phyloP scores from a whole-genome alignment of 441 rosid species.

The Pelargonium australe region DNA sequence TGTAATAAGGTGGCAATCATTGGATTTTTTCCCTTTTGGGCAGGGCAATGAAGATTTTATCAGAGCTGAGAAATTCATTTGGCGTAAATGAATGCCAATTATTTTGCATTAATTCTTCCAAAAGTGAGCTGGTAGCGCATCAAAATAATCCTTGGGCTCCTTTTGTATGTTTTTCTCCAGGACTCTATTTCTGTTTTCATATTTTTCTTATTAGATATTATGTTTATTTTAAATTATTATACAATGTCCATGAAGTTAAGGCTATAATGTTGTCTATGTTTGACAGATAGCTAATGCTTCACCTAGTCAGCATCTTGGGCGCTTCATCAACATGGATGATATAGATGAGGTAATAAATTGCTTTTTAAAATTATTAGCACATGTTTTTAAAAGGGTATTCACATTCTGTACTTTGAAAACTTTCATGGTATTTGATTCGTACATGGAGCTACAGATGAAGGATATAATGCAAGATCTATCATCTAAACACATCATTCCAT shows the following conservation, averaged over 20 bases:
- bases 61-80: conserved; percentile 87
- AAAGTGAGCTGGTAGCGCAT: conserved; percentile 56
- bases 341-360: conserved; percentile 52
- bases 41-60: conserved; percentile 75
- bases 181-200: conserved; percentile 16
- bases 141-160: conserved; percentile 66
- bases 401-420: conserved; percentile 23
- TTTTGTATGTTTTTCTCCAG: conserved; percentile 47
- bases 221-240: conserved; percentile 18
- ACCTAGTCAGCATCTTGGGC: conserved; percentile 50
- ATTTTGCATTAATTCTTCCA: conserved; percentile 89
- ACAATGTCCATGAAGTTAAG: conserved; percentile 18
- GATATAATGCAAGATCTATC: conserved; percentile 87
- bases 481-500: conserved; percentile 86
- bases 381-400: conserved; percentile 16
- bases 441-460: conserved; percentile 69
- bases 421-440: conserved; percentile 17
- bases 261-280: conserved; percentile 24
- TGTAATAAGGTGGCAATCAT: conserved; percentile 12
- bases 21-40: conserved; percentile 21
- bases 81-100: conserved; percentile 72
- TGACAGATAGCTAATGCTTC: conserved; percentile 60
- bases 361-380: conserved; percentile 7
- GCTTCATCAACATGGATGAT: conserved; percentile 73
- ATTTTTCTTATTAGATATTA: conserved; percentile 9